A percentile compares a stretch with the other conserved stretches of the same genome.
Conservation (phyloP, 805 yeast genomes). For the Candida insectalens region DNA sequence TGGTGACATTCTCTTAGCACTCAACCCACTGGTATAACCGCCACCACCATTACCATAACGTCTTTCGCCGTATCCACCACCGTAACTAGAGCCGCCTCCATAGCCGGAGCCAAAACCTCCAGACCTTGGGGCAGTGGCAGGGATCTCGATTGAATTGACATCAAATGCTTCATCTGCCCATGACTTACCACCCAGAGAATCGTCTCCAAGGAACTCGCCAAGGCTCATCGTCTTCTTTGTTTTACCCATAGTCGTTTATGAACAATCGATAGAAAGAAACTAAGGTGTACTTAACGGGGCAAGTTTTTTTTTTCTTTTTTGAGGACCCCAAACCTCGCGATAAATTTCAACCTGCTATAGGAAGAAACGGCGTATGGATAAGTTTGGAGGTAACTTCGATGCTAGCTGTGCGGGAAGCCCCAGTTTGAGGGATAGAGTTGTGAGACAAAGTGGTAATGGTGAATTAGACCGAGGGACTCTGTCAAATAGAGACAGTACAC, state of each 20-base stretch:
- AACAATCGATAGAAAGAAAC: not conserved
- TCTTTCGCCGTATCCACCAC: conserved; percentile 1
- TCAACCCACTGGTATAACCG: not conserved
- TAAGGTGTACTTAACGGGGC: too few relatives aligned
- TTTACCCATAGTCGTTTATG: conserved; percentile 6
- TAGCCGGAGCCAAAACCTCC: not conserved
- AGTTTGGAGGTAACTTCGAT: too few relatives aligned
- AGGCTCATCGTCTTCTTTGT: conserved; percentile 36
- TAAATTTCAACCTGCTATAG: too few relatives aligned
- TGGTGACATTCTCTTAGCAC: conserved; percentile 24
- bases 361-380: too few relatives aligned
- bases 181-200: conserved; percentile 35
- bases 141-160: conserved; percentile 46
- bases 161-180: conserved; percentile 73
- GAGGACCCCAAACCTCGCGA: too few relatives aligned
- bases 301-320: too few relatives aligned
- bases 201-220: conserved; percentile 35
- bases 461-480: too few relatives aligned
- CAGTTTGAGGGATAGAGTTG: too few relatives aligned
- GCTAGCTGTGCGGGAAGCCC: too few relatives aligned
- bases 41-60: not conserved
- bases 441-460: too few relatives aligned
- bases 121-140: conserved; percentile 10
- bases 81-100: not conserved
- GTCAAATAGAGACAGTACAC: not conserved